Conservation (phyloP, 2,329 filamentous ascomycete genomes). For the Myriosclerotinia curreyana region DNA sequence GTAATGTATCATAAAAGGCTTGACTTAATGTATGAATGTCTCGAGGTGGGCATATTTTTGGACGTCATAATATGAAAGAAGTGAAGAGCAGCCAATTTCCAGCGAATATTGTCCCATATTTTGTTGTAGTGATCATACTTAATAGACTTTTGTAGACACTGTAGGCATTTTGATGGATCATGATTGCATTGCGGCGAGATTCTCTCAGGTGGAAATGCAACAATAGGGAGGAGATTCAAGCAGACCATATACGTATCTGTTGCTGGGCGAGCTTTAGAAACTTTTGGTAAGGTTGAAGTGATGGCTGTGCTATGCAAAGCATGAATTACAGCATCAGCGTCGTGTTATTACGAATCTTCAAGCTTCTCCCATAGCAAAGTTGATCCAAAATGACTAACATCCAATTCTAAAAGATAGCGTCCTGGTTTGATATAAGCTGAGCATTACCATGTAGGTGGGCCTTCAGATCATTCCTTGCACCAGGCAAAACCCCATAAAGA, state of each 20-base stretch:
- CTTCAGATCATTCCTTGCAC: not conserved
- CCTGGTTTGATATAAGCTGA: not conserved
- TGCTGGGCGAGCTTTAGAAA: not conserved
- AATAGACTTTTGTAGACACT: constrained; percentile 9
- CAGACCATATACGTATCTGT: not conserved
- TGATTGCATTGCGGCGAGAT: not conserved
- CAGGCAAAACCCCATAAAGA: not conserved
- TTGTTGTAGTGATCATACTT: constrained; percentile 4
- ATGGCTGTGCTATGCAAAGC: not conserved
- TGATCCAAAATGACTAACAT: not conserved
- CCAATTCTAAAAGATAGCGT: not conserved
- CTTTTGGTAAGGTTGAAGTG: not conserved
- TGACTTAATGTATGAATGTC: constrained; percentile 9
- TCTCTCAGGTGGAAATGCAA: not conserved
- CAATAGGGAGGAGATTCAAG: not conserved
- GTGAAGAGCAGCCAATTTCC: not conserved
- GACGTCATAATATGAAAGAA: not conserved
- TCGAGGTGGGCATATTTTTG: constrained; percentile 2
- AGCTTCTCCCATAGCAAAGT: not conserved
- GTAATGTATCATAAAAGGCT: not conserved
- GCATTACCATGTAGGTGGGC: not conserved
- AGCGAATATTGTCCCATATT: constrained; percentile 8
- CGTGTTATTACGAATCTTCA: not conserved
- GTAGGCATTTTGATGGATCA: not conserved
- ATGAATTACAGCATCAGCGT: not conserved